phyloP scores from a whole-genome alignment of 495 filamentous ascomycete species.

The Hypoxylon cercidicola region DNA sequence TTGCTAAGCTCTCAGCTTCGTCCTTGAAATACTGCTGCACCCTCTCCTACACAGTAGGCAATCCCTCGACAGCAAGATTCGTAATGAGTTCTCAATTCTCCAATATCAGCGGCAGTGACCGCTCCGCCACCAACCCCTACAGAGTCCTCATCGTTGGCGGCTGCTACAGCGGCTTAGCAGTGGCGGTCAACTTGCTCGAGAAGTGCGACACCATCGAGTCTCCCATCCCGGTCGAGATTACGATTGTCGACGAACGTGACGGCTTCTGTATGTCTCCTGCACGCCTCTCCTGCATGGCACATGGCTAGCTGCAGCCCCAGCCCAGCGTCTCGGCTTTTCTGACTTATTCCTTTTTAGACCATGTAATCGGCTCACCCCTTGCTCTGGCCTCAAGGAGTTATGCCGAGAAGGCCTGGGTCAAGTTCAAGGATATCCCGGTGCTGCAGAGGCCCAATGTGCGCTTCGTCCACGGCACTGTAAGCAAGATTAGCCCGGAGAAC shows the following conservation, averaged over 20 bases:
- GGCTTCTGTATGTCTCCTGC: conserved; percentile 67
- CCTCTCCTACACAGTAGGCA: conserved; percentile 11
- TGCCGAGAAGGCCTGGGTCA: conserved; percentile 68
- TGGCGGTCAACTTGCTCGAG: conserved; percentile 69
- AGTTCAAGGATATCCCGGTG: conserved; percentile 67
- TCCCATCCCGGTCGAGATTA: conserved; percentile 67
- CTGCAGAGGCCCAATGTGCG: conserved; percentile 62
- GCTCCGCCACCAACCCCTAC: conserved; percentile 42
- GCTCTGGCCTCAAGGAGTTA: conserved; percentile 66
- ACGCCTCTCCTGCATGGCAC: neutral
- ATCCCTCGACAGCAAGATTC: conserved; percentile 24
- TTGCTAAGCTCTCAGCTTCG: conserved; percentile 15
- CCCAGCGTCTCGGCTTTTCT: neutral
- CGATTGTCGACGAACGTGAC: conserved; percentile 75
- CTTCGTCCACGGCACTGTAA: conserved; percentile 67
- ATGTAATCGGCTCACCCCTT: conserved; percentile 73
- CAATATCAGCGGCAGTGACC: conserved; percentile 11
- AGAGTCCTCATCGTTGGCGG: conserved; percentile 68
- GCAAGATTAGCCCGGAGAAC: conserved; percentile 58
- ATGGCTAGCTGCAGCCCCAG: conserved; percentile 40
- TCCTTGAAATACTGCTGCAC: conserved; percentile 27
- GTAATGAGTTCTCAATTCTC: conserved; percentile 27
- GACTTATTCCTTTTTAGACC: conserved; percentile 48
- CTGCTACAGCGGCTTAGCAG: conserved; percentile 71
- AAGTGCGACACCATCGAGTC: conserved; percentile 55